Base-by-base conservation (phyloP, 441 rosid species). In the Syzygium malaccense region DNA sequence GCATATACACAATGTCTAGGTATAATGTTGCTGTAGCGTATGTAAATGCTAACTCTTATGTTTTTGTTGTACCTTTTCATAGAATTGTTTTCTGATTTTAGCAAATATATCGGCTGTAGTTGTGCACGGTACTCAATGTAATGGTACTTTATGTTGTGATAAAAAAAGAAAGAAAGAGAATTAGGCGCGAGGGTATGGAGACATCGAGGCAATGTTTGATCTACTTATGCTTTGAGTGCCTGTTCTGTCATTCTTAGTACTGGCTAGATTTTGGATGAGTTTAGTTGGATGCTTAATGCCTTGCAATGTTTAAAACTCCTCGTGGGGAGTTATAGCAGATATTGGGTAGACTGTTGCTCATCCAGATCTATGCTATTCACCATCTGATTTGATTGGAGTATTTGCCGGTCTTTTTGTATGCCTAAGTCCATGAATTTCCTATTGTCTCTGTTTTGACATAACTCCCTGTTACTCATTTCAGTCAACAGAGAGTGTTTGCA, bases 401-500 rank as follows among this genome's bases (percentile, higher is more conserved):
- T 41, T 20, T 4, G 14, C 48, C 51, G 41, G 51, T 75, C 83
- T 75, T 37, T 66, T 75, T 71, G 17, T 23, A 25, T 6, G 83
- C 83, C 83, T 41, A 12, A 75, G 83, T 23, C n/a, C 23, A 75
- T 75, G 83, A 75, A 20, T 75, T 45, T 37, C 18, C 41, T 75
- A 68, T 90, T 71, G 60, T 60, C 28, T 56, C 23, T n/a, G 85
- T 88, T 88, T 84, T 95, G 91, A 94, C 91, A 64, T 78, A 86
- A 87, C 87, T 92, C 88, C 51, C 55, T 91, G 55, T 95, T 93
- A 88, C 91, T 94, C 91, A 88, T 89, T 93, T 91, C 98, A 95
- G 98, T 92, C 99, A 97, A 89, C 98, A 95, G 93, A 94, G 98
- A 91, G 93, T 96, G 92, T 97, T 97, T 95, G 95, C 96, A 1